Evolutionary conservation across 169 alveolate genomes (phyloP), one percentile per base, ranked within the genome.

Genomic region (Cryptosporidium parvum): DNA sequence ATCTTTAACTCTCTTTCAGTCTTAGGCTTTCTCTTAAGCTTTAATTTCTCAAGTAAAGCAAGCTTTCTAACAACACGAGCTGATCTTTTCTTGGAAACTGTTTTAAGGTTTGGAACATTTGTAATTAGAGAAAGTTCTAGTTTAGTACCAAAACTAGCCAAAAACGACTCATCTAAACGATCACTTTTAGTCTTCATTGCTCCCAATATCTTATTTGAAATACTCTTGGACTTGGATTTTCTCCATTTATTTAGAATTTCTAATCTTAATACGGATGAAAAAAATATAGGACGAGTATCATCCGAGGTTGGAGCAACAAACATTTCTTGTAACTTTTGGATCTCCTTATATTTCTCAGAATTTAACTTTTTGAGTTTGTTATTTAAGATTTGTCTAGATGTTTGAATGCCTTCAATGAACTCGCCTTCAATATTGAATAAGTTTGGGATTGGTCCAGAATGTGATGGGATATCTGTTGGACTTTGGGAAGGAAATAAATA

Each of bases 401-500:
- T 5, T 2, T 56, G 0, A 0, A 33, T 12, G 12, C 1, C 16
- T 3, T 12, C 16, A 2, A 37, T 33, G 5, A 9, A 18, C 29
- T 70, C 62, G 5, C 45, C 3, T 4, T 21, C 7, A 3, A 39
- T 18, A 31, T 67, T 23, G 37, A 42, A 26, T 51, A 45, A 26
- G 51, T 5, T 4, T 21, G 42, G 48, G 6, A 23, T 33, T 3
- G 48, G 51, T 12, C 85, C 62, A 29, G 48, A 29, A 2, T 56
- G 10, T 8, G 7, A 56, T 1, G 31, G 14, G n/a, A 16, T 48
- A 21, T 10, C 23, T 9, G 5, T 10, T 23, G 7, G 6, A n/a
- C 18, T 26, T 26, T 56, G 37, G 67, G 26, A 4, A 10, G 86
- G 86, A 33, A 35, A 73, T 42, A 56, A 18, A 56, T 73, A 73